These are phyloP conservation scores for Xerocomellus amylosporus DNA, from an alignment of 768 basidiomycete genomes.

Conservation along the genomic window DNA sequence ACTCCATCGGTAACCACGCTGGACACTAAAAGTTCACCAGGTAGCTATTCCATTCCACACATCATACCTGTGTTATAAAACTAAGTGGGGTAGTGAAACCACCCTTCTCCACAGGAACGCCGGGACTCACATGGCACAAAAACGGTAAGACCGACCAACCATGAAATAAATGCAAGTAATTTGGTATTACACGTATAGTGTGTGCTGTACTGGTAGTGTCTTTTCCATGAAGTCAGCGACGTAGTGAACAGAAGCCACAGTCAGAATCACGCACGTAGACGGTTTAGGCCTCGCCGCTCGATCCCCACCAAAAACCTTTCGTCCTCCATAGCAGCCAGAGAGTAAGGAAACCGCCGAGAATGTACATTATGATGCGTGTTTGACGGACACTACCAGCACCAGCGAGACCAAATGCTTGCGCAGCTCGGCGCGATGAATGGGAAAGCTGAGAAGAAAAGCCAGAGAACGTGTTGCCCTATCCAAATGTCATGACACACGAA, in stretches of 20 bases:
- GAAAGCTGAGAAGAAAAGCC: constrained; percentile 61
- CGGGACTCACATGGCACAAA: background rate
- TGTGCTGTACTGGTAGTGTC: background rate
- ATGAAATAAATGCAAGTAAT: background rate
- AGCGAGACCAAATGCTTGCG: constrained; percentile 66
- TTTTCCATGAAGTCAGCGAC: background rate
- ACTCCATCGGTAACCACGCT: background rate
- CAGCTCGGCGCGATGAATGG: constrained; percentile 66
- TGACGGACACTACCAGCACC: constrained; percentile 64
- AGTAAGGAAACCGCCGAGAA: constrained; percentile 51
- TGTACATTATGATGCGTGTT: constrained; percentile 61
- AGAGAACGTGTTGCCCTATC: constrained; percentile 62
- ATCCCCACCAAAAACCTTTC: constrained; percentile 45
- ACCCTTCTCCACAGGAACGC: background rate
- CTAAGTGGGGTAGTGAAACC: background rate
- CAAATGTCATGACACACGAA: background rate
- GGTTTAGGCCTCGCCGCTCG: constrained; percentile 15
- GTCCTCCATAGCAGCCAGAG: constrained; percentile 58
- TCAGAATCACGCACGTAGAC: constrained; percentile 15
- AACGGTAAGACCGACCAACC: background rate
- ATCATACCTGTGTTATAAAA: background rate
- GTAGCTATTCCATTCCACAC: background rate
- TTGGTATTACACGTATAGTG: constrained; percentile 5
- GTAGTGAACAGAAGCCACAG: background rate
- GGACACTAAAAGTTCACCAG: background rate